Evolutionary conservation across 2,329 filamentous ascomycete species (phyloP), one percentile per base, ranked within the genome.

Genomic region (Magnaporthiopsis rhizophila): DNA sequence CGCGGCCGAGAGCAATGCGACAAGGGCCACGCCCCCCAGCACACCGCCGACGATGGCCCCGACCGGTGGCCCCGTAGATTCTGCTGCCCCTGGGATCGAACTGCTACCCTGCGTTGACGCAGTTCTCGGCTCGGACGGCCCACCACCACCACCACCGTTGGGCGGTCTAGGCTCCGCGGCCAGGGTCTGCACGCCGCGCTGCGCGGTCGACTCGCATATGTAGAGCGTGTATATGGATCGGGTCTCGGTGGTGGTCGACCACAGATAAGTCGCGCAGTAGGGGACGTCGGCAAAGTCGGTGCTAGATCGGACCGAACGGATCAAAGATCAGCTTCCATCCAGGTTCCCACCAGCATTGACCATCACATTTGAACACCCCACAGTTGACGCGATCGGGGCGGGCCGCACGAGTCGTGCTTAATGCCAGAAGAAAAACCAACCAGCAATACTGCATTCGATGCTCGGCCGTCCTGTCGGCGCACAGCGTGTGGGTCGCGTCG

Each of bases 151-250:
- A n/a, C n/a, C n/a, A n/a, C n/a, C n/a, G 59, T 34, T 61, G 26
- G 61, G 32, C 50, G 61, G 26, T 13, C 18, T 21, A 12, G 61
- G 21, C 61, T 62, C 76, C 2, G 84, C 78, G 68, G 88, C 87
- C 79, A 88, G 88, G 64, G 88, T 80, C 64, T 83, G 79, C 67
- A 82, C 64, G n/a, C 64, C 67, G 62, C 66, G 65, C 50, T 64
- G 56, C 18, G 62, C 60, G 18, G 67, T 58, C 50, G 61, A 62
- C 50, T 62, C 61, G 61, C 61, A 62, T n/a, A 62, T 38, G 30
- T 58, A 62, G 13, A 62, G 30, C 24, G 61, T 62, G 50, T 62
- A 58, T 8, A 58, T 36, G 61, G 24, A 24, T 15, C n/a, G 13
- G 50, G 53, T 28, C 30, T 62, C 61, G 45, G 61, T 62, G 8